phyloP scores from a whole-genome alignment of 352 stramenopile genomes.

The Albugo laibachii region DNA sequence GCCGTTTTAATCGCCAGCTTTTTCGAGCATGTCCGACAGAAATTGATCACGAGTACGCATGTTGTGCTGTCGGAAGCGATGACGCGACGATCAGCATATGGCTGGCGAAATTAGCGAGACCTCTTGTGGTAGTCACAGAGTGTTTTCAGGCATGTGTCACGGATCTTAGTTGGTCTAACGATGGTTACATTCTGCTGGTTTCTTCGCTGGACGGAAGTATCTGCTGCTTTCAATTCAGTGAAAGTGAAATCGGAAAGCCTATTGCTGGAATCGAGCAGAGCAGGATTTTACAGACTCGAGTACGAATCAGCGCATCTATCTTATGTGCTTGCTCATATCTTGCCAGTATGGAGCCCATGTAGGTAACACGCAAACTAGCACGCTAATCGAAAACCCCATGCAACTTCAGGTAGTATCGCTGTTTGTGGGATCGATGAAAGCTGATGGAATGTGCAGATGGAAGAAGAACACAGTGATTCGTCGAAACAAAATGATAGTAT shows the following conservation, averaged over 20 bases:
- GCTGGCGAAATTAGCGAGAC: constrained; percentile 54
- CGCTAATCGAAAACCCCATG: constrained; percentile 57
- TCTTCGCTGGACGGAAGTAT: constrained; percentile 66
- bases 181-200: constrained; percentile 35
- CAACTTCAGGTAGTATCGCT: constrained; percentile 31
- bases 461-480: constrained; percentile 21
- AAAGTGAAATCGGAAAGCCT: constrained; percentile 36
- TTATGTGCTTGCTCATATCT: not conserved
- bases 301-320: constrained; percentile 4
- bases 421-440: not conserved
- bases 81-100: constrained; percentile 75
- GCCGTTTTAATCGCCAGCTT: constrained; percentile 69
- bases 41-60: constrained; percentile 46
- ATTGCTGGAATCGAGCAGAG: constrained; percentile 56
- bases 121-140: constrained; percentile 57
- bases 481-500: no score
- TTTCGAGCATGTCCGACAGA: constrained; percentile 14
- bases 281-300: constrained; percentile 62
- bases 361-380: constrained; percentile 59
- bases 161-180: constrained; percentile 49
- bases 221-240: constrained; percentile 62
- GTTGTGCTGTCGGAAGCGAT: constrained; percentile 60
- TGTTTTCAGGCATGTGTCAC: constrained; percentile 74
- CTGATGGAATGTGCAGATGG: no score
- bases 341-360: constrained; percentile 60